Base-by-base conservation (phyloP, 2,329 filamentous ascomycete species). In the Pyrenophora tritici-repentis region DNA sequence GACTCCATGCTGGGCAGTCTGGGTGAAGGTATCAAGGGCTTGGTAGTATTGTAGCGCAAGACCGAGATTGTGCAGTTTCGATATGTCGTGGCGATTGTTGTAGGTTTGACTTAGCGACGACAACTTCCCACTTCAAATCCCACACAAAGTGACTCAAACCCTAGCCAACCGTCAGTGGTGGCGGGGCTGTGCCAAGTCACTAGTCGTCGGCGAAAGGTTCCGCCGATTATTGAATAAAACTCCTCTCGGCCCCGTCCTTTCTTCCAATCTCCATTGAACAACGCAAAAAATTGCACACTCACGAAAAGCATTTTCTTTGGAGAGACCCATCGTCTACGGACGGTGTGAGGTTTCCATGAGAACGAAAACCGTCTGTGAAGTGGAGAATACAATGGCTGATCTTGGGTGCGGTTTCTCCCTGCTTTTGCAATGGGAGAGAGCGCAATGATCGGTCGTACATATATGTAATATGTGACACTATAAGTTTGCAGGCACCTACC, bases 381-480 rank as follows among this genome's bases (percentile, higher is more conserved):
- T 81, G 79, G 74, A 82, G 79, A 73, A 69, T 51, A 61, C 55
- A 68, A 58, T 64, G 73, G 75, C 78, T 72, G 79, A 78, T 82
- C 79, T 81, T 82, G 80, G 80, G 80, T 82, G 80, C 80, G 80
- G 78, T 81, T 76, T 74, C 79, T 79, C 69, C 66, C 73, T 65
- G 70, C 71, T 70, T 74, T 73, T 60, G 67, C 70, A 51, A 70
- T 82, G 79, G 77, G 68, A 77, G 79, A 76, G 79, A 81, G 75
- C 80, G 80, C 80, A 83, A 82, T 82, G 80, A 82, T 81, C 78
- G 78, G 79, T 74, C 75, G 78, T 77, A 83, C 80, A 83, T 72
- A 34, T 48, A 36, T 33, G 34, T 24, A 24, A 39, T 10, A 8
- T 46, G 32, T 29, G 37, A 16, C 14, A 36, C 18, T 20, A 20